Conservation (phyloP, 306 rosid genomes). For the Inga leiocalycina region DNA sequence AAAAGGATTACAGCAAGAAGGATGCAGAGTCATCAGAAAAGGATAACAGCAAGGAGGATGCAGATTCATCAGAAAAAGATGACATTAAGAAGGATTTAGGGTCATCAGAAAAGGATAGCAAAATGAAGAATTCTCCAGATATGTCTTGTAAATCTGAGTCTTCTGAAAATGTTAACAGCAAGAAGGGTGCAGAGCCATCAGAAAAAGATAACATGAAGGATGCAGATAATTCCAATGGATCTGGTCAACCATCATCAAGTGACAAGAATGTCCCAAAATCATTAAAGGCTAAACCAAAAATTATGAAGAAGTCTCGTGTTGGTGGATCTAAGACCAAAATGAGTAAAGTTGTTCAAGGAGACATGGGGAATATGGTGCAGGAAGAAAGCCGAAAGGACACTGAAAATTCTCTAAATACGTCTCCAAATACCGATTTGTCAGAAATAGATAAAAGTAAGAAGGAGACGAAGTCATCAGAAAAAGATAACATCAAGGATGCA, state of each 20-base stretch:
- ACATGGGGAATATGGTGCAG: neutral
- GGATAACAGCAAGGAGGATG: neutral
- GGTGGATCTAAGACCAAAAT: constrained; percentile 36
- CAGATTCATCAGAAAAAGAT: neutral
- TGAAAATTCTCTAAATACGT: neutral
- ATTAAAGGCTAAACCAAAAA: constrained; percentile 61
- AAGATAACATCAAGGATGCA: constrained; percentile 9
- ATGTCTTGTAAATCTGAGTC: neutral
- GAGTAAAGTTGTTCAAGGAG: constrained; percentile 24
- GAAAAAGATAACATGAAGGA: constrained; percentile 33
- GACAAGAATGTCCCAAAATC: constrained; percentile 45
- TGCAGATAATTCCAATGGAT: constrained; percentile 43
- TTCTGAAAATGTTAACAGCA: neutral
- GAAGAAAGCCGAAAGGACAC: neutral
- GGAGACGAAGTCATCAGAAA: neutral
- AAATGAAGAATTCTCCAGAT: neutral
- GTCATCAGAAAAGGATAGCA: neutral
- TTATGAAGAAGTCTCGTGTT: constrained; percentile 49
- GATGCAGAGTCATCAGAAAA: neutral
- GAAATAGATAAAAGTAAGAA: neutral
- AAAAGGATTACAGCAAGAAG: neutral
- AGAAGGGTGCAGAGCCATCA: neutral
- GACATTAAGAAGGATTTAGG: neutral
- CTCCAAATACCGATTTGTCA: neutral
- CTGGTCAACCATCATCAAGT: constrained; percentile 43